Percentiles rank a stretch among this genome's conserved stretches.
phyloP scores from a whole-genome alignment of 2,329 filamentous ascomycete genomes.

The Neopestalotiopsis sp. region DNA sequence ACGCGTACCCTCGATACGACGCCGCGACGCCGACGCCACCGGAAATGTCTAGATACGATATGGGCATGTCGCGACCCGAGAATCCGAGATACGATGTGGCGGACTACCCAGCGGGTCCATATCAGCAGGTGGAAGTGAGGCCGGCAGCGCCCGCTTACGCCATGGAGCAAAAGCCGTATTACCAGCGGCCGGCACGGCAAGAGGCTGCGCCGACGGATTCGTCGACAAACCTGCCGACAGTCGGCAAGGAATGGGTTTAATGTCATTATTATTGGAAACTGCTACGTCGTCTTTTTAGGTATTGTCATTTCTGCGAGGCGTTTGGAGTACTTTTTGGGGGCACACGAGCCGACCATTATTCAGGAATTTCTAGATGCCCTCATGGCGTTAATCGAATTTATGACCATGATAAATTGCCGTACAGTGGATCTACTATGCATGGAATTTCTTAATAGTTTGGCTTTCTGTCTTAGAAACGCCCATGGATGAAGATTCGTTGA shows the following conservation, averaged over 20 bases:
- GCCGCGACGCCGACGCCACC: neutral
- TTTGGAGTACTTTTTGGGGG: neutral
- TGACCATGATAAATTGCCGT: too few species aligned
- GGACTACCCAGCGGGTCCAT: neutral
- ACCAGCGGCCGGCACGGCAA: constrained; percentile 5
- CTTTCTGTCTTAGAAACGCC: too few species aligned
- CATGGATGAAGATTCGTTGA: too few species aligned
- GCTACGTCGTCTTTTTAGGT: neutral
- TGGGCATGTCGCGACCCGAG: neutral
- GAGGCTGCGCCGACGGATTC: neutral
- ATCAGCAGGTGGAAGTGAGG: neutral
- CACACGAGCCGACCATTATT: neutral
- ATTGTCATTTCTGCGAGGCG: constrained; percentile 1
- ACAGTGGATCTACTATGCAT: too few species aligned
- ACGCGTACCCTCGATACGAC: neutral
- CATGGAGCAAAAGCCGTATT: constrained; percentile 17
- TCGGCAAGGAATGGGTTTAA: constrained; percentile 15
- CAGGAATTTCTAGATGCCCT: neutral
- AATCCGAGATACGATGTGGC: neutral
- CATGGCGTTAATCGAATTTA: neutral
- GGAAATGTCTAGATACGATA: neutral
- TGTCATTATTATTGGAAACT: neutral
- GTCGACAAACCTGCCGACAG: neutral
- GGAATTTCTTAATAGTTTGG: too few species aligned
- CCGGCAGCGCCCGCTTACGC: neutral